Percentiles rank a stretch among this genome's conserved stretches.
Evolutionary conservation across 2,329 filamentous ascomycete genomes (phyloP).

Genomic region (Dactylellina sp.): DNA sequence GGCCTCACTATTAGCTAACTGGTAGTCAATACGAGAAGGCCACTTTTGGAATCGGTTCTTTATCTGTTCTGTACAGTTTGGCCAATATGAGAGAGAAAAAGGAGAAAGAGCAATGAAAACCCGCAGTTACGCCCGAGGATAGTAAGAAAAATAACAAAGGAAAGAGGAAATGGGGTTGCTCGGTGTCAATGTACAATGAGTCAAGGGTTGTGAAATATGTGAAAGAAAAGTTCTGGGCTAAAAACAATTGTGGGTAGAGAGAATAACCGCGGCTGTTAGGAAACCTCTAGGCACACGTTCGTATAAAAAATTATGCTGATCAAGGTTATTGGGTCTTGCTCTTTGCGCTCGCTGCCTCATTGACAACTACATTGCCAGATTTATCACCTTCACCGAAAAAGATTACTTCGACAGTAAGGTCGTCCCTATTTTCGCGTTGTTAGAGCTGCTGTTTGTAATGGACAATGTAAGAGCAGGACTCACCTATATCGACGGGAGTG

Average conservation of each 20-base stretch:
- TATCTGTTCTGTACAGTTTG: conserved; percentile 36
- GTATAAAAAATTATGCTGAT: conserved; percentile 19
- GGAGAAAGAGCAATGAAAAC: conserved; percentile 30
- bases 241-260: not conserved
- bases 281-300: not conserved
- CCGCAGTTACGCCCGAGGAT: conserved; percentile 26
- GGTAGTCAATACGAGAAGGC: no score
- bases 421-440: conserved; percentile 74
- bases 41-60: no score
- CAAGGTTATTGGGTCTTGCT: conserved; percentile 42
- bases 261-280: not conserved
- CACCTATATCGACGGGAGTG: conserved; percentile 92
- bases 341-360: conserved; percentile 82
- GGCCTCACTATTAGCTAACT: no score
- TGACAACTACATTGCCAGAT: conserved; percentile 82
- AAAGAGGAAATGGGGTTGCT: not conserved
- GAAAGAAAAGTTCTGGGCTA: not conserved
- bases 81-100: not conserved
- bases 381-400: conserved; percentile 87
- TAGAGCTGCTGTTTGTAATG: conserved; percentile 49
- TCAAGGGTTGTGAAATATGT: not conserved
- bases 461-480: conserved; percentile 59
- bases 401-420: conserved; percentile 96
- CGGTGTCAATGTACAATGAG: conserved; percentile 5
- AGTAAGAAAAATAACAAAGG: not conserved